These are phyloP conservation scores for Pisolithus albus DNA, from an alignment of 768 basidiomycete species.

Conservation along the genomic window DNA sequence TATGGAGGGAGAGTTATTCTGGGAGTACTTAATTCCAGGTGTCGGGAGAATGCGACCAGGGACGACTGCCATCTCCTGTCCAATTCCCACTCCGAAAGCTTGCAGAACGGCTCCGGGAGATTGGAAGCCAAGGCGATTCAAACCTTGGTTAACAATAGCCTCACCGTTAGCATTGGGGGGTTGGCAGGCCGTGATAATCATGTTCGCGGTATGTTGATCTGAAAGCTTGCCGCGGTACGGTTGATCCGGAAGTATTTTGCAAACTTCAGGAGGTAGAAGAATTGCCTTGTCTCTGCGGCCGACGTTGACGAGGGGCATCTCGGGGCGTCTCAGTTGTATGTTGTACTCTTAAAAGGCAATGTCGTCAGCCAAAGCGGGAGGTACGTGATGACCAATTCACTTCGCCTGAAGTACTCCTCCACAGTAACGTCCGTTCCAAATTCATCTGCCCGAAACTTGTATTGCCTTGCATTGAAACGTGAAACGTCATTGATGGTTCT, in stretches of 20 bases:
- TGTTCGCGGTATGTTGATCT: slow-evolving; percentile 44
- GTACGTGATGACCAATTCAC: slow-evolving; percentile 22
- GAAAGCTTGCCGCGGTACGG: slow-evolving; percentile 45
- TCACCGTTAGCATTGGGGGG: slow-evolving; percentile 43
- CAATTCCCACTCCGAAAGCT: slow-evolving; percentile 41
- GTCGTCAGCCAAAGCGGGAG: neutral
- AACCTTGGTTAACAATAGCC: slow-evolving; percentile 37
- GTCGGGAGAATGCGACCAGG: slow-evolving; percentile 45
- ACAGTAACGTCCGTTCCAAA: slow-evolving; percentile 35
- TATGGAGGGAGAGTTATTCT: slow-evolving; percentile 22
- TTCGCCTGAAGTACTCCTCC: slow-evolving; percentile 40
- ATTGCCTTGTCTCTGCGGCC: slow-evolving; percentile 36
- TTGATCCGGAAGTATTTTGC: slow-evolving; percentile 39
- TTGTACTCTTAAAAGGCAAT: slow-evolving; percentile 34
- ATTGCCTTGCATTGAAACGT: slow-evolving; percentile 31
- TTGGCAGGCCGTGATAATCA: slow-evolving; percentile 46
- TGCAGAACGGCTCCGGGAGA: slow-evolving; percentile 29
- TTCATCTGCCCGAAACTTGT: slow-evolving; percentile 37
- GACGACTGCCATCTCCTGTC: slow-evolving; percentile 46
- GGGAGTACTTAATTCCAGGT: slow-evolving; percentile 37
- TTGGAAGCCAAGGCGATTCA: slow-evolving; percentile 37
- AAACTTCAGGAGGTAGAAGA: slow-evolving; percentile 42
- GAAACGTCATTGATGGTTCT: slow-evolving; percentile 61
- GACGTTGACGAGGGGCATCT: slow-evolving; percentile 42
- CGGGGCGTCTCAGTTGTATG: slow-evolving; percentile 31